Evolutionary conservation across 768 basidiomycete species (phyloP).

Genomic region (Suillus americanus): DNA sequence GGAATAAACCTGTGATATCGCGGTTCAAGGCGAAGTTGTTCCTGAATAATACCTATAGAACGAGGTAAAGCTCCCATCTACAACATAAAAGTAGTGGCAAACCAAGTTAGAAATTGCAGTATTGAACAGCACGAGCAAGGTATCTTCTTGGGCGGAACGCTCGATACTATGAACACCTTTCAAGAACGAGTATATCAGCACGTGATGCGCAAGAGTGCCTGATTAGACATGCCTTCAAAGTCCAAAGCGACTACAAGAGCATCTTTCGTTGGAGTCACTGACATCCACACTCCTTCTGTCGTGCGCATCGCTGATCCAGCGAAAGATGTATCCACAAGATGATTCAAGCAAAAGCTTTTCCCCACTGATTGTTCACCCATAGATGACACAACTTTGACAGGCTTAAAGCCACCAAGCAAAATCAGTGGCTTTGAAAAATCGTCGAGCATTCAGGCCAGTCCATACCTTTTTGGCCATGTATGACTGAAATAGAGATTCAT

Average conservation of each 20-base stretch:
- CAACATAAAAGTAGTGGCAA: slow-evolving; percentile 10
- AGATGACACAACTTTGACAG: slow-evolving; percentile 40
- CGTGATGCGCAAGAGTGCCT: slow-evolving; percentile 6
- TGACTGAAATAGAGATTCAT: slow-evolving; percentile 61
- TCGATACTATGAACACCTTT: slow-evolving; percentile 62
- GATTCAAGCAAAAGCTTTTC: slow-evolving; percentile 58
- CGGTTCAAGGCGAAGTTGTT: slow-evolving; percentile 65
- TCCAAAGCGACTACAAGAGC: slow-evolving; percentile 57
- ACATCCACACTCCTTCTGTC: slow-evolving; percentile 69
- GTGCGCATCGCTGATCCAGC: slow-evolving; percentile 65
- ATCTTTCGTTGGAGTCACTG: slow-evolving; percentile 58
- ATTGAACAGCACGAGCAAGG: slow-evolving; percentile 12
- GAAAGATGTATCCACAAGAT: slow-evolving; percentile 63
- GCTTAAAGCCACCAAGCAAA: slow-evolving; percentile 31
- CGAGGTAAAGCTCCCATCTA: not conserved
- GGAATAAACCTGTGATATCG: slow-evolving; percentile 60
- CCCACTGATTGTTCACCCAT: slow-evolving; percentile 60
- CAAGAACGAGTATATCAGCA: not conserved
- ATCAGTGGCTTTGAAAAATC: not conserved
- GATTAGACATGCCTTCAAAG: slow-evolving; percentile 49
- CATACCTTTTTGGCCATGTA: slow-evolving; percentile 57
- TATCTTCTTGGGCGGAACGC: slow-evolving; percentile 62
- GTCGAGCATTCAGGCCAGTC: not conserved
- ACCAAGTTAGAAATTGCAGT: slow-evolving; percentile 38
- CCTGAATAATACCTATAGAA: slow-evolving; percentile 54